Conservation (phyloP, 2,329 filamentous ascomycete genomes). For the Nemania bipapillata region DNA sequence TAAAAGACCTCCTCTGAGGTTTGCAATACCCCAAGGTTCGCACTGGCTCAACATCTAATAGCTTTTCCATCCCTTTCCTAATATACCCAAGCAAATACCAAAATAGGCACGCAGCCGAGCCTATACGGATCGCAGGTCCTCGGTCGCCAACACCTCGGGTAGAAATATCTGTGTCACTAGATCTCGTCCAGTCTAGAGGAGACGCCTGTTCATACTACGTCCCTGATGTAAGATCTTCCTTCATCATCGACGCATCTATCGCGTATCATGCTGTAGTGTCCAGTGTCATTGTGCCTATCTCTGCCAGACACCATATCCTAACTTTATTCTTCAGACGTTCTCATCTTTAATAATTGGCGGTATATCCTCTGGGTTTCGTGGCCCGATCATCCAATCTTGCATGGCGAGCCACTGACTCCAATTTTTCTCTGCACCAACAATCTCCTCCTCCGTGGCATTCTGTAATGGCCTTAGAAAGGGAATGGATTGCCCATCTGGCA, state of each 20-base stretch:
- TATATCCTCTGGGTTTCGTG: conserved; percentile 69
- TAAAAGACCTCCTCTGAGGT: background rate
- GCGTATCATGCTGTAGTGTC: conserved; percentile 9
- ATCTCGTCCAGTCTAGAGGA: conserved; percentile 2
- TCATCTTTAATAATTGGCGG: conserved; percentile 51
- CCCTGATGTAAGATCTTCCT: background rate
- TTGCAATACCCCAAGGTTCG: background rate
- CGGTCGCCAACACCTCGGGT: background rate
- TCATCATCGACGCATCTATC: background rate
- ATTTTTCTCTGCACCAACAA: conserved; percentile 80
- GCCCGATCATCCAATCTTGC: conserved; percentile 99
- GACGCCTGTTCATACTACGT: background rate
- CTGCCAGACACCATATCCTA: background rate
- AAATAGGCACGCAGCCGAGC: background rate
- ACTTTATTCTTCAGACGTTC: conserved; percentile 36
- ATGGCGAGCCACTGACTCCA: conserved; percentile 98
- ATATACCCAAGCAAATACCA: background rate
- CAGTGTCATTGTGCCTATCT: background rate
- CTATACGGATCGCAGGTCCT: background rate
- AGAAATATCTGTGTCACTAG: background rate
- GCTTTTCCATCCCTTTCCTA: background rate
- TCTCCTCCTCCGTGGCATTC: conserved; percentile 79
- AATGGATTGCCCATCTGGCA: conserved; percentile 81
- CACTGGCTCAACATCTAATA: background rate
- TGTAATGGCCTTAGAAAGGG: conserved; percentile 89